Base-by-base conservation (phyloP, 1,284 basidiomycete genomes). In the Phlebopus sp. region DNA sequence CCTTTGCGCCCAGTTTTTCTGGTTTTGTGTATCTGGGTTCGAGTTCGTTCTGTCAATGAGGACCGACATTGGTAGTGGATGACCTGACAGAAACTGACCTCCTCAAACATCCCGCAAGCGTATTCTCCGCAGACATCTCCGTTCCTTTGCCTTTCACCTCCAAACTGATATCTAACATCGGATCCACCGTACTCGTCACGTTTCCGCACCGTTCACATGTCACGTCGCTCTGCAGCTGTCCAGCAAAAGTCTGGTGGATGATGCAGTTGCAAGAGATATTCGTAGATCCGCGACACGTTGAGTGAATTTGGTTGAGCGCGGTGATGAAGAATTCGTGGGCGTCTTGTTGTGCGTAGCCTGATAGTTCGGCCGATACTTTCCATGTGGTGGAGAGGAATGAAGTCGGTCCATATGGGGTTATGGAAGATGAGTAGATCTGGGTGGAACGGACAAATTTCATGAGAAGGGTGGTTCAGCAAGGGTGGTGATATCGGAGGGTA, bases 321-420 rank as follows among this genome's bases (percentile, higher is more conserved):
- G 85, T 79, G 46, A 92, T 86, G 69, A 94, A 92, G 64, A 89
- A 91, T 68, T 95, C 92, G 69, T 96, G 92, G 0, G 92, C 91
- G 55, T 95, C 95, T 61, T 97, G 96, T 67, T 99, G 96, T 0
- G 91, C 84, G 57, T 97, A 90, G 1, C 92, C 92, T 7, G 92
- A 84, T 3, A 97, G 74, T 57, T 96, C 92, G 0, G 84, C 67
- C 3, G 86, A 86, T 21, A 85, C 83, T 55, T 86, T 83, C 94
- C 95, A 98, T 43, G 90, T 90, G 31, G 88, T 86, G 35, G 86
- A 79, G 10, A 97, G 78, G 66, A 98, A 89, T 2, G 84, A 84
- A 1, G 86, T 83, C 0, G 96, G 95, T 0, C 90, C 93, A 58
- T 84, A 89, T 0, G 93, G 84, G 1, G 74, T 65, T n/a, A 73